A percentile compares a stretch with the other conserved stretches of the same genome.
phyloP scores from a whole-genome alignment of 805 yeast genomes.

The Ogataea kodamae region DNA sequence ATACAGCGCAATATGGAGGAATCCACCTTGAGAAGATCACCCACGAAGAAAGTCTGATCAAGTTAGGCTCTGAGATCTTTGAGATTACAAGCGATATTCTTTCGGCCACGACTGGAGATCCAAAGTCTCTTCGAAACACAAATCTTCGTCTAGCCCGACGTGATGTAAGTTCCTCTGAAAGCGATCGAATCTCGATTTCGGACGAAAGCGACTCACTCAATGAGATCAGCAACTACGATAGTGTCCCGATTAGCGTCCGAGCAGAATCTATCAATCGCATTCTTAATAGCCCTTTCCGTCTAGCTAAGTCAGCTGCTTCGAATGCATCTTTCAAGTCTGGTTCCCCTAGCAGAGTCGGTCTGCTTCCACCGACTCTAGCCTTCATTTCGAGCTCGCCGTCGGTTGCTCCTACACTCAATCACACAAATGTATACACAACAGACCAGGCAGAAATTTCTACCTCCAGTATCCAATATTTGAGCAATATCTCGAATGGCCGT shows the following conservation, averaged over 20 bases:
- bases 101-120: conserved; percentile 20
- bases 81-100: conserved; percentile 24
- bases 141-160: conserved; percentile 4
- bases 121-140: conserved; percentile 17
- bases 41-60: conserved; percentile 16
- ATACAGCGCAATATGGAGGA: conserved; percentile 7
- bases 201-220: conserved; percentile 20
- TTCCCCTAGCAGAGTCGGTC: conserved; percentile 16
- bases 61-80: conserved; percentile 17
- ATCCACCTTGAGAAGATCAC: conserved; percentile 11
- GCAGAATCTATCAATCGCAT: conserved; percentile 20
- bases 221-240: conserved; percentile 9
- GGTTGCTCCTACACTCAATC: conserved; percentile 16
- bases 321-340: conserved; percentile 19
- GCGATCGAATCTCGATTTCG: conserved; percentile 4
- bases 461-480: conserved; percentile 21
- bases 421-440: conserved; percentile 19
- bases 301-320: conserved; percentile 22
- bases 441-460: conserved; percentile 17
- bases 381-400: conserved; percentile 15
- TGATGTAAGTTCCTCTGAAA: conserved; percentile 1
- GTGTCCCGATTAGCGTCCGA: conserved; percentile 15
- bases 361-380: conserved; percentile 17
- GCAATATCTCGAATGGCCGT: conserved; percentile 21
- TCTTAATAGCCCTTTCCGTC: conserved; percentile 18